Base-by-base conservation (phyloP, 2,329 filamentous ascomycete species). In the Didymosphaeria variabile region DNA sequence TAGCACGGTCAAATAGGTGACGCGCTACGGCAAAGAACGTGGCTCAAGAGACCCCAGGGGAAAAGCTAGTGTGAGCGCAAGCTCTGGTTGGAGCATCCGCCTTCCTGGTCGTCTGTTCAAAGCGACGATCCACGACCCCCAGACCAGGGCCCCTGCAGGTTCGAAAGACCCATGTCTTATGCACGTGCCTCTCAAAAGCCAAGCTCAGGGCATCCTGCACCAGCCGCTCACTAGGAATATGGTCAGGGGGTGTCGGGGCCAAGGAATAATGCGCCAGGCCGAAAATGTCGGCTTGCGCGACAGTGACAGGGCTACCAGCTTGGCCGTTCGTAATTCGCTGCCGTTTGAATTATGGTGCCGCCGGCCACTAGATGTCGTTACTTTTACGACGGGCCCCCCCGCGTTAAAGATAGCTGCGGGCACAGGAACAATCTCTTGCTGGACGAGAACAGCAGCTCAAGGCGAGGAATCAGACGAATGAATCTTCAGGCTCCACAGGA, bases 81-180 rank as follows among this genome's bases (percentile, higher is more conserved):
- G 63, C 67, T 60, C 70, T 73, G 67, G 66, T 72, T 72, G 73
- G 73, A 67, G 68, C 67, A 52, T 64, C 69, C 68, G 62, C 67
- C 67, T 65, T 65, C 64, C 62, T 67, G 67, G 65, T 65, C 63
- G 55, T 58, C 56, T 59, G 59, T 58, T 32, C 56, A 59, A 62
- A 56, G 67, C 62, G 72, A 68, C 68, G 71, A 77, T 76, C 70
- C 71, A 66, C 55, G 61, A 61, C 67, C 53, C 64, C 64, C 63
- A 69, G 65, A 60, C 64, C 55, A 54, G 23, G 4, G 64, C 62
- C 73, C 73, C 72, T 77, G 73, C 67, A 62, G 60, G 53, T 52
- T 66, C 59, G 5, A 46, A 46, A 50, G 62, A 57, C 65, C 62
- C 66, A 63, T 66, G 64, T 63, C 34, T 67, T 65, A 65, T 61